Base-by-base conservation (phyloP, 805 yeast species). In the Cyberlindnera veronae region DNA sequence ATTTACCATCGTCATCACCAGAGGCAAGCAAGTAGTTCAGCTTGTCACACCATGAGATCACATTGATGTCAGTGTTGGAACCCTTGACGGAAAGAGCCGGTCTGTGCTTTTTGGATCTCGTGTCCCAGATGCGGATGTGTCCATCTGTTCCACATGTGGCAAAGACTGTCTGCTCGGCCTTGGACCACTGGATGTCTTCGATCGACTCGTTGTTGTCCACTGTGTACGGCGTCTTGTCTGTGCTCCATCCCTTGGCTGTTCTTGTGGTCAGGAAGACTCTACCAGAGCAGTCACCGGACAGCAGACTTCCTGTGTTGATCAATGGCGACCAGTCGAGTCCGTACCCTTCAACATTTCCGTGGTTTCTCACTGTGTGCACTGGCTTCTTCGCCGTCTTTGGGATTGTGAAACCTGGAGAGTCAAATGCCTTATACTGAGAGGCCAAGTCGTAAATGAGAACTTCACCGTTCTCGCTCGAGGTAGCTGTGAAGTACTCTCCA, bases 171-270 rank as follows among this genome's bases (percentile, higher is more conserved):
- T 75, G 76, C 61, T 93, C 98, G 5, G 90, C 77, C 39, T 83
- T 84, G 11, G 96, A 86, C 97, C 98, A 93, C 64, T 93, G 98
- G 43, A 93, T 77, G 60, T 93, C 99, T 66, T 93, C 99, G 44
- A 93, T 83, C n/a, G 93, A 84, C 29, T 84, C 69, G 41, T 79
- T 74, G 46, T 83, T 81, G 43, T 68, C 71, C 32, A 64, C 73
- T 12, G 66, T 55, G 63, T 79, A 93, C 23, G 97, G 86, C 10
- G 81, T 77, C 54, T 80, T 79, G 54, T 91, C 97, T 3, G 98
- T 89, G 33, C 71, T 68, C 96, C 97, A 93, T 48, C 72, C 76
- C 23, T 83, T 72, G 5, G 84, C 73, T 32, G 86, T 84, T 61
- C 95, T 77, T 38, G 77, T 72, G 7, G 98, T 89, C 40, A 82